phyloP scores from a whole-genome alignment of 352 stramenopile species.

The Pythium dissotocum region DNA sequence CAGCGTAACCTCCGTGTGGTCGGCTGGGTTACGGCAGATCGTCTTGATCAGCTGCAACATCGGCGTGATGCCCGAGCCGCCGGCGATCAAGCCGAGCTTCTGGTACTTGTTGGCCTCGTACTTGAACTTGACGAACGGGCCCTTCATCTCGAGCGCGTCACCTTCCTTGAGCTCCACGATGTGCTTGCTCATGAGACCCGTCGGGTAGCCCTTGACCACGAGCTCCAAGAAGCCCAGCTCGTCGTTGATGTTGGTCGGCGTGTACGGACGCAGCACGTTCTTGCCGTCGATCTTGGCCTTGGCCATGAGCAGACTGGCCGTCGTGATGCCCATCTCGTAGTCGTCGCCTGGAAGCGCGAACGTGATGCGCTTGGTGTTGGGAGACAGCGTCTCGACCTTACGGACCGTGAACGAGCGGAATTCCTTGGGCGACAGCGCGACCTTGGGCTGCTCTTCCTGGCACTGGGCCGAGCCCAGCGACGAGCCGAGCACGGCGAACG shows the following conservation, averaged over 20 bases:
- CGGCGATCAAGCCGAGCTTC: conserved; percentile 88
- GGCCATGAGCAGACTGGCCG: conserved; percentile 59
- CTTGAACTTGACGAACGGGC: conserved; percentile 83
- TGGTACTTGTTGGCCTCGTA: conserved; percentile 90
- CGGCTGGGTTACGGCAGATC: conserved; percentile 80
- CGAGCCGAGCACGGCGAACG: conserved; percentile 15
- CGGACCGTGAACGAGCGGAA: conserved; percentile 79
- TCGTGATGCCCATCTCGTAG: conserved; percentile 67
- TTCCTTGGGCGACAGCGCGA: conserved; percentile 59
- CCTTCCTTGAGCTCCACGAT: conserved; percentile 82
- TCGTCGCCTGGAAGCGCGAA: conserved; percentile 62
- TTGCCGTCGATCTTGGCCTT: conserved; percentile 74
- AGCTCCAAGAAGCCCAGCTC: conserved; percentile 86
- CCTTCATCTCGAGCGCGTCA: conserved; percentile 90
- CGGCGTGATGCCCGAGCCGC: conserved; percentile 89
- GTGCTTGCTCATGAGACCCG: conserved; percentile 85
- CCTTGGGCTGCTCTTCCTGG: conserved; percentile 29
- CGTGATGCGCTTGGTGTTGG: conserved; percentile 81
- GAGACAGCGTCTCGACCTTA: conserved; percentile 66
- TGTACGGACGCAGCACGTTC: conserved; percentile 84
- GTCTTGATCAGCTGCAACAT: conserved; percentile 89
- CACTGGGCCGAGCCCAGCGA: conserved; percentile 27
- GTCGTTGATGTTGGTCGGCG: conserved; percentile 82
- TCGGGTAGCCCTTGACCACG: conserved; percentile 90
- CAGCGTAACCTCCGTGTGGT: conserved; percentile 77